Evolutionary conservation across 768 basidiomycete species (phyloP), one percentile per base, ranked within the genome.

Genomic region (Neoboletus brunneissimus): DNA sequence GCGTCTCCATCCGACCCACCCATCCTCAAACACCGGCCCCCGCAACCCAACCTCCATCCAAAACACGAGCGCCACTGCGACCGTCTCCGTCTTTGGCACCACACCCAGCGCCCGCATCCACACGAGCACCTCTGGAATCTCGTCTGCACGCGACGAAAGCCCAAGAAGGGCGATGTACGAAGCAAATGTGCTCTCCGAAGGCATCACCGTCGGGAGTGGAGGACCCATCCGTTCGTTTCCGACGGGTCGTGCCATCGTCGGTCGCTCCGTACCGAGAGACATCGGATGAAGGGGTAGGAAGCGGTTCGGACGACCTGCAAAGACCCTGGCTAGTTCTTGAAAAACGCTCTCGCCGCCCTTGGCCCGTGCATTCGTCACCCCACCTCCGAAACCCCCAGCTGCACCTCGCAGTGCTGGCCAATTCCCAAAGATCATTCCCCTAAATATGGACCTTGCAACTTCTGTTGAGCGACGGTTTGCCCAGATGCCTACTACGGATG

Each of bases 41-140:
- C 82, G 79, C 52, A 83, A 70, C 58, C 82, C 81, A 31, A 88
- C 82, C 65, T 93, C 89, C 7, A 78, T 79, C 83, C 89, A 91
- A 56, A 88, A 81, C 44, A 84, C 82, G 48, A 94, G 65, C 22
- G 84, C 82, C 0, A 84, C 65, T 2, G 84, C 79, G 13, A 94
- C 69, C 16, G 87, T 86, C 40, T 75, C 70, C 27, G 64, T 68
- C n/a, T 75, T 73, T 1, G 90, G 89, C 42, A 49, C 38, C 12
- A 92, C 72, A 0, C 69, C 69, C 38, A 91, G 61, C 16, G 74
- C 76, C 8, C 79, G 78, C 89, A 91, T 91, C 89, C 92, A 92
- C 20, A 81, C 82, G 1, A 94, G 68, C 13, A 76, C 76, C 13
- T 81, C 76, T 0, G 90, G 86, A 29, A 94, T 85, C 68, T 91